Evolutionary conservation across 768 basidiomycete species (phyloP), one percentile per base, ranked within the genome.

Genomic region (Galerina marginata): DNA sequence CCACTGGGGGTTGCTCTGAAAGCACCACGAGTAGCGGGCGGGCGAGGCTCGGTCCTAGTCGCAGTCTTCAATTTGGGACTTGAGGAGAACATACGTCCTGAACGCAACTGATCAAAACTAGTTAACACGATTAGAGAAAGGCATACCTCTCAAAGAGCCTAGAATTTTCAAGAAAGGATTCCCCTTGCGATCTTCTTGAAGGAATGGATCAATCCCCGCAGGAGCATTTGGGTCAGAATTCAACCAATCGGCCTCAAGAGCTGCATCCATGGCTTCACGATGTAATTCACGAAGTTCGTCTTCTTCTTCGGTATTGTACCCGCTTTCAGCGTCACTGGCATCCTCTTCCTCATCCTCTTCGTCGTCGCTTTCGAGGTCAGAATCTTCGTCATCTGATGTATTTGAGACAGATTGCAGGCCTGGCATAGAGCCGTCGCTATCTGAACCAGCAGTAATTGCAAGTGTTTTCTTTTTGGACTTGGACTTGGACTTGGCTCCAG

Each of bases 111-210:
- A 40, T 38, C 36, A 54, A 63, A 57, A 53, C 38, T 42, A 42
- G 38, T 14, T n/a, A 6, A 39, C 16, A 29, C 36, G 50, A 9
- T 16, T 9, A 15, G 12, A 23, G 45, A 47, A 36, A 16, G 40
- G 62, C 74, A 38, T 56, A 87, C 92, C 92, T 84, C 88, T 81
- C 58, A 94, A 71, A 12, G 89, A 88, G 38, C 88, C 87, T 63
- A 95, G 76, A 38, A 93, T 72, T 69, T 88, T 92, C 66, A 93
- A 71, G 71, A 95, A 93, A 0, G 91, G 90, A 67, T 94, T 95
- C 16, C 81, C 84, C 67, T 87, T 88, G 54, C 81, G 77, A 54
- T 84, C 81, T 23, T 86, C 84, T 11, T 78, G 71, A 42, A 77
- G 70, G 48, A 81, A 79, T 50, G 82, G 78, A 54, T 85, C 77